These are phyloP conservation scores for Apium graveolens DNA, from an alignment of 129 eudicot species.

Conservation along the genomic window DNA sequence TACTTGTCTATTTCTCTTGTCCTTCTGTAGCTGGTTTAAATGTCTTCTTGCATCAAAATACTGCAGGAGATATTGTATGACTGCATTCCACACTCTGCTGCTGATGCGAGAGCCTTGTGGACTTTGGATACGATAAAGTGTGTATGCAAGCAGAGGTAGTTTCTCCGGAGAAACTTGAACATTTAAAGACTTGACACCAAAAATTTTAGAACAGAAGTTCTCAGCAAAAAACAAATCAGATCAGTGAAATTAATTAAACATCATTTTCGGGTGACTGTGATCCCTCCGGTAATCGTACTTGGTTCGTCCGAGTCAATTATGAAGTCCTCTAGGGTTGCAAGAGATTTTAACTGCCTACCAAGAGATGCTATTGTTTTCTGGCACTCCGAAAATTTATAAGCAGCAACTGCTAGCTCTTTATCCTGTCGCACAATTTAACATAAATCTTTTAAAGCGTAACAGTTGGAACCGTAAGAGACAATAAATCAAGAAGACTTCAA, in stretches of 20 bases:
- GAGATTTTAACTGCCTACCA: slow-evolving; percentile 52
- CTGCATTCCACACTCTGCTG: background rate
- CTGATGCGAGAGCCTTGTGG: background rate
- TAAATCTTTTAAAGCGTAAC: background rate
- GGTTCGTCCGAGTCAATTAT: slow-evolving; percentile 32
- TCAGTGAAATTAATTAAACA: background rate
- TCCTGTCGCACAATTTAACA: slow-evolving; percentile 35
- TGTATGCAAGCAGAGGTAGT: background rate
- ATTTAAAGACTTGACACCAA: background rate
- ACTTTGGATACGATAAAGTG: background rate
- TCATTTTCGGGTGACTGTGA: background rate
- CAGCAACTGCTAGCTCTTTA: slow-evolving; percentile 52
- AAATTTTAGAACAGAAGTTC: background rate
- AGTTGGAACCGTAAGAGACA: background rate
- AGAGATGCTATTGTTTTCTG: slow-evolving; percentile 86
- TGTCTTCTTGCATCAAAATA: background rate
- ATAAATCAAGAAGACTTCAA: background rate
- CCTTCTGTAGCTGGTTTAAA: background rate
- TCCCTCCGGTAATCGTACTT: background rate
- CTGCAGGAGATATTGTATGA: background rate
- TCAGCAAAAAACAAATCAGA: background rate
- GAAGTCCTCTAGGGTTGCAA: slow-evolving; percentile 72
- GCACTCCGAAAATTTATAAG: slow-evolving; percentile 73
- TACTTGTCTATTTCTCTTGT: background rate
- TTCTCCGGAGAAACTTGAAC: background rate